Base-by-base conservation (phyloP, 2,329 filamentous ascomycete genomes). In the Sphaerulina vaccinii region DNA sequence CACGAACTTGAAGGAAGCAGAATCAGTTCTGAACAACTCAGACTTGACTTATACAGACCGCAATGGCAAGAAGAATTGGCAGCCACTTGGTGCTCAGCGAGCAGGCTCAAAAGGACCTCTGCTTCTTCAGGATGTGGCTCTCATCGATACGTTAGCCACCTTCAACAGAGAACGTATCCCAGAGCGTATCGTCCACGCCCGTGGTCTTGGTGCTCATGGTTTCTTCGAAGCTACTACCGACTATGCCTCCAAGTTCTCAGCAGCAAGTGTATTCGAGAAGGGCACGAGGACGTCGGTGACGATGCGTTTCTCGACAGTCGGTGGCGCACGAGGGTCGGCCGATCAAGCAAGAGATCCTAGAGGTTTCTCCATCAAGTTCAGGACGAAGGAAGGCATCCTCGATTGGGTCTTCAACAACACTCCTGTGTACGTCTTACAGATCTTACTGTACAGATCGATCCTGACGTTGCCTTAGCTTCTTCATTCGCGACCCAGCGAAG, bases 251-350 rank as follows among this genome's bases (percentile, higher is more conserved):
- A 57, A 59, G 19, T 51, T 60, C 38, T 64, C 60, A 3, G 59
- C 73, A 23, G 85, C 85, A 1, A 78, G 77, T 8, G 75, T 88
- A 3, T 71, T 88, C 44, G 87, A 88, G 56, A 87, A 83, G 0
- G 81, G 80, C 0, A 79, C 83, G 22, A 79, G 79, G 36, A 90
- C 86, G 0, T 82, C 79, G 0, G 75, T 88, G 1, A 88, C 88
- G 60, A 65, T 87, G 18, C 83, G 88, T 0, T 90, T 92, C 68
- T 92, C 87, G 0, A 92, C 88, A 0, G 88, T 90, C 1, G 81
- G 88, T 19, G 87, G 92, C 73, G 86, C 89, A 2, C 81, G 87
- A 35, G 87, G 88, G 1, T 92, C 90, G 57, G 87, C 75, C 3
- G 75, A 78, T 49, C 65, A 71, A 48, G 75, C 71, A 8, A 68